Base-by-base conservation (phyloP, 176 grass and related monocot species). In the Rhipidocladum racemiflorum region DNA sequence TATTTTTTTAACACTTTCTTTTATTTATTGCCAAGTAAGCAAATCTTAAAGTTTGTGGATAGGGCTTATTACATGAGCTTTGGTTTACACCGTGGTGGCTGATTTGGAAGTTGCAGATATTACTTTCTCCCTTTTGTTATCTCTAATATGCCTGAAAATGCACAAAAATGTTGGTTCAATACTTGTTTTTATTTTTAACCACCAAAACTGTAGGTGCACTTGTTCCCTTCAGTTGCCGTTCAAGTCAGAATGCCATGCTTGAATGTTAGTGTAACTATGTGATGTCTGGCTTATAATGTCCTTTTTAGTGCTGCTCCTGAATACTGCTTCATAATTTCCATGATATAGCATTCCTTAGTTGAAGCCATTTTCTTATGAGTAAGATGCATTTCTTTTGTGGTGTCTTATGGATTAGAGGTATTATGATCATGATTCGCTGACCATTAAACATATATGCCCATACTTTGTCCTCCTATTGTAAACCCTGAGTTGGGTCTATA, bases 401-500 rank as follows among this genome's bases (percentile, higher is more conserved):
- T 61, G 40, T 9, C 16, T 6, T 56, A 38, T 44, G 1, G 44
- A 73, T 6, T 77, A 50, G 4, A 7, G 54, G 35, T 54, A 18
- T 76, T 50, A 42, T 73, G 18, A 11, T 65, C 53, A 70, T 48
- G 28, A 48, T 76, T 43, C 44, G 35, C 55, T 45, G 24, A 34
- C 44, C 65, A 2, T 76, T 28, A 42, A 70, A 21, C 0, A 24
- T 82, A 48, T 57, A 9, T 75, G 39, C 4, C 38, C 35, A 15
- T 54, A 55, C 39, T 1, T 15, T 65, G 39, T 78, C 62, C 6
- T 65, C 51, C 28, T 38, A 11, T 7, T 65, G 40, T 74, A 84
- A 83, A 80, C 42, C 60, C n/a, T 38, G 42, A 75, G 14, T 42
- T 80, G 1, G 49, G 5, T 43, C 20, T 87, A 23, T 77, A 60